A percentile compares a stretch with the other conserved stretches of the same genome.
phyloP scores from a whole-genome alignment of 2,329 filamentous ascomycete genomes.

The Fusarium mexicanum region DNA sequence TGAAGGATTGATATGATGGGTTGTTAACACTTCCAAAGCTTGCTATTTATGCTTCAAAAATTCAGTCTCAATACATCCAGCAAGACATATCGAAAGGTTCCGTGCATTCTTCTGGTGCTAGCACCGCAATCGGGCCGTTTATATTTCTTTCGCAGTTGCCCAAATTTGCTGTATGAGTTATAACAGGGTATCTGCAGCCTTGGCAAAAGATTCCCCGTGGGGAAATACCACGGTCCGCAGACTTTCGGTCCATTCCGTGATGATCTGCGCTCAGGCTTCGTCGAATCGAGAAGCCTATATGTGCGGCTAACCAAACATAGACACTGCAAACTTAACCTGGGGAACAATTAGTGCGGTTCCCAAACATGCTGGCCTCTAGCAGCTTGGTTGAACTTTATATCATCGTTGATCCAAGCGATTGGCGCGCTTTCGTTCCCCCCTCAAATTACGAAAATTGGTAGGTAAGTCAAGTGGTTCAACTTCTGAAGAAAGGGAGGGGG shows the following conservation, averaged over 20 bases:
- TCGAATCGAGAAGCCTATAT: not conserved
- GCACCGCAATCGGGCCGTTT: not conserved
- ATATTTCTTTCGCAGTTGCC: not conserved
- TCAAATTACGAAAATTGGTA: fast-evolving
- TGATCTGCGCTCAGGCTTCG: not conserved
- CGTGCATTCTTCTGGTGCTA: not conserved
- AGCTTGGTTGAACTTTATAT: not conserved
- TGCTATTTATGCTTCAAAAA: not conserved
- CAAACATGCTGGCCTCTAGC: not conserved
- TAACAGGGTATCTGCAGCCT: not conserved
- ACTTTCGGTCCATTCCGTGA: not conserved
- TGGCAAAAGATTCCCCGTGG: not conserved
- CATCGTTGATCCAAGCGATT: not conserved
- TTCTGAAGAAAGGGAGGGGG: not conserved
- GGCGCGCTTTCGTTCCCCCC: not conserved
- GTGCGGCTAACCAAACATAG: not conserved
- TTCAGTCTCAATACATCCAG: not conserved
- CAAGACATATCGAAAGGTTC: not conserved
- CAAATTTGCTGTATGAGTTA: not conserved
- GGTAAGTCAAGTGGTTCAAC: no score
- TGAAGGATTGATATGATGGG: no score
- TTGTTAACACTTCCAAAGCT: no score
- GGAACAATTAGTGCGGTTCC: not conserved
- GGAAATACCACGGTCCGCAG: not conserved
- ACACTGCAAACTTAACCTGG: no score